Evolutionary conservation across 495 filamentous ascomycete species (phyloP).

Genomic region (Penicillium chermesinum): DNA sequence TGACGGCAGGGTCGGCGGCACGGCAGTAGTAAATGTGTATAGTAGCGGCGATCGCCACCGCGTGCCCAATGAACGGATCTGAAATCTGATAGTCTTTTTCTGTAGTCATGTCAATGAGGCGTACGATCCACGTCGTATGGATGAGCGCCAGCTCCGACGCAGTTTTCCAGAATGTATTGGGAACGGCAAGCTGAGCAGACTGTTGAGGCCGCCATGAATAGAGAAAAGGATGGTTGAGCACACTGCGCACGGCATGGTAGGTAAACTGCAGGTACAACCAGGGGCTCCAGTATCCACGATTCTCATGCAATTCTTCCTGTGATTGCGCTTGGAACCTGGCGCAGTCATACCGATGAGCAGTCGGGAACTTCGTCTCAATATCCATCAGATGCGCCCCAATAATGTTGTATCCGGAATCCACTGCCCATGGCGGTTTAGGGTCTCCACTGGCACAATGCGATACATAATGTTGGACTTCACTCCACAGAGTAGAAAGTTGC

Average conservation of each 20-base stretch:
- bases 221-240: constrained; percentile 41
- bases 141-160: constrained; percentile 39
- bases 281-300: constrained; percentile 38
- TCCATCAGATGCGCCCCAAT: constrained; percentile 39
- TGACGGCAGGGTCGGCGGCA: constrained; percentile 32
- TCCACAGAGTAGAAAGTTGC: constrained; percentile 38
- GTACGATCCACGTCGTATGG: constrained; percentile 42
- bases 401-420: constrained; percentile 38
- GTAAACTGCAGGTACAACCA: constrained; percentile 43
- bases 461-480: constrained; percentile 34
- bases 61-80: constrained; percentile 39
- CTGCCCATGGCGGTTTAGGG: constrained; percentile 37
- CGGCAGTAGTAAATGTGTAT: constrained; percentile 43
- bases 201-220: constrained; percentile 42
- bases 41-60: constrained; percentile 35
- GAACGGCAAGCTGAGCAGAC: constrained; percentile 38
- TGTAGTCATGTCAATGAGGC: constrained; percentile 38
- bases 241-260: constrained; percentile 39
- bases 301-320: constrained; percentile 27
- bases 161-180: constrained; percentile 42
- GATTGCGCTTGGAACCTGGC: constrained; percentile 39
- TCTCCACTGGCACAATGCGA: constrained; percentile 33
- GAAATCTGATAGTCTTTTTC: constrained; percentile 37
- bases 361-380: constrained; percentile 37
- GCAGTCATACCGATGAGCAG: constrained; percentile 37